Percentiles rank a stretch among this genome's conserved stretches.
Evolutionary conservation across 345 rosid species (phyloP).

Genomic region (sweet orange (Citrus sinensis)): DNA sequence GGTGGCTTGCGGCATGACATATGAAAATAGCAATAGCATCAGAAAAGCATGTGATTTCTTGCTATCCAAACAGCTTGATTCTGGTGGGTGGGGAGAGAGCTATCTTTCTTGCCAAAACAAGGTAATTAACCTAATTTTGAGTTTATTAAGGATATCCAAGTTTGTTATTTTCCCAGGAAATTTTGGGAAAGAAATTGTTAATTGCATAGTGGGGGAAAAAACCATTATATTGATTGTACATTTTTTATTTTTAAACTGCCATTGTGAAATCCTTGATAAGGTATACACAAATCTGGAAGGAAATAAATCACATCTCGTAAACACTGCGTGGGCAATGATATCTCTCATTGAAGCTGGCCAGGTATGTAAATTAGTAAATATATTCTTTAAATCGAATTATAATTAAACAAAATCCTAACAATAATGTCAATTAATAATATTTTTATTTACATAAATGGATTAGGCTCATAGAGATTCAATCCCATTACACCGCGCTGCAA

Average conservation of each 20-base stretch:
- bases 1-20: constrained; percentile 41
- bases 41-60: constrained; percentile 56
- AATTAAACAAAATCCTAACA: neutral
- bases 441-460: neutral
- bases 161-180: neutral
- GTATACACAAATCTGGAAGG: constrained; percentile 37
- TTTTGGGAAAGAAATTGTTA: neutral
- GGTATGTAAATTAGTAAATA: constrained; percentile 21
- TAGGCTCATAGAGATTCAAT: constrained; percentile 50
- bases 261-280: neutral
- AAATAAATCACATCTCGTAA: constrained; percentile 45
- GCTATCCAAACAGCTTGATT: constrained; percentile 46
- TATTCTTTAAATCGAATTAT: neutral
- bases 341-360: constrained; percentile 67
- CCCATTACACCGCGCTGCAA: constrained; percentile 61
- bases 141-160: neutral
- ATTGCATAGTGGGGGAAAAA: neutral
- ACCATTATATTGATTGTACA: no score
- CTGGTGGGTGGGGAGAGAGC: constrained; percentile 82
- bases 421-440: neutral
- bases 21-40: constrained; percentile 28
- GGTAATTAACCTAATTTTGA: constrained; percentile 16
- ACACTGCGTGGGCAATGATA: constrained; percentile 75
- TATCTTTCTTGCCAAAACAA: constrained; percentile 58
- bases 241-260: neutral